Conservation (phyloP, 257 asterid species). For the Solanum clarkiae region DNA sequence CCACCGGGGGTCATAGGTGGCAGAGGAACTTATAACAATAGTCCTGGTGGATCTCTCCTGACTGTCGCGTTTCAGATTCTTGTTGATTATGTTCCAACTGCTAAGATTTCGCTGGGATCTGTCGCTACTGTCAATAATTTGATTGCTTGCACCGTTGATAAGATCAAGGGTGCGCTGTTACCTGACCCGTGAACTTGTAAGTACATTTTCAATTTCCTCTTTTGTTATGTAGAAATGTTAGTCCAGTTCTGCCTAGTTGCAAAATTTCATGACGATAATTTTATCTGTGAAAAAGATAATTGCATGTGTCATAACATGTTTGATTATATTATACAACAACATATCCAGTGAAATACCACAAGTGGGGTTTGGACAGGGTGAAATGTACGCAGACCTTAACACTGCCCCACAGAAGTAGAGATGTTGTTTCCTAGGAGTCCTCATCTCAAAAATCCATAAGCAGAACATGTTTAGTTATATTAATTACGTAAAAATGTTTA, state of each 20-base stretch:
- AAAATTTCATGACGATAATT: too few relatives aligned
- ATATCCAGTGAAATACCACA: too few relatives aligned
- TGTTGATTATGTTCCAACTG: conserved; percentile 18
- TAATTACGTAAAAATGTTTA: background rate
- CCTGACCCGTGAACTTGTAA: background rate
- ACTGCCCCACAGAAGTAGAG: too few relatives aligned
- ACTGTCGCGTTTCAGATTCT: conserved; percentile 42
- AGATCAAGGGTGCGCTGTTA: conserved; percentile 19
- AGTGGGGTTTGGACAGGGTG: too few relatives aligned
- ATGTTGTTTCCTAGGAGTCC: too few relatives aligned
- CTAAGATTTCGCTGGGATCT: conserved; percentile 19
- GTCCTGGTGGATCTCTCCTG: conserved; percentile 31
- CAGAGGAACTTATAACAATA: background rate
- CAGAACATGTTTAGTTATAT: background rate
- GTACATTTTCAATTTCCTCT: background rate
- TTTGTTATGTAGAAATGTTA: too few relatives aligned
- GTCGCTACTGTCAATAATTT: conserved; percentile 13
- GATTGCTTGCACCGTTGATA: conserved; percentile 20
- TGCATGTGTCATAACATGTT: too few relatives aligned
- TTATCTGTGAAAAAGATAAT: background rate
- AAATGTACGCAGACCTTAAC: too few relatives aligned
- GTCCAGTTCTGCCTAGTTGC: background rate
- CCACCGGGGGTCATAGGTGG: background rate
- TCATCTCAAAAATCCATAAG: too few relatives aligned
- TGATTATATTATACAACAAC: too few relatives aligned